Percentiles rank a stretch among this genome's conserved stretches.
phyloP scores from a whole-genome alignment of 129 eudicot species.

The Erigeron canadensis region DNA sequence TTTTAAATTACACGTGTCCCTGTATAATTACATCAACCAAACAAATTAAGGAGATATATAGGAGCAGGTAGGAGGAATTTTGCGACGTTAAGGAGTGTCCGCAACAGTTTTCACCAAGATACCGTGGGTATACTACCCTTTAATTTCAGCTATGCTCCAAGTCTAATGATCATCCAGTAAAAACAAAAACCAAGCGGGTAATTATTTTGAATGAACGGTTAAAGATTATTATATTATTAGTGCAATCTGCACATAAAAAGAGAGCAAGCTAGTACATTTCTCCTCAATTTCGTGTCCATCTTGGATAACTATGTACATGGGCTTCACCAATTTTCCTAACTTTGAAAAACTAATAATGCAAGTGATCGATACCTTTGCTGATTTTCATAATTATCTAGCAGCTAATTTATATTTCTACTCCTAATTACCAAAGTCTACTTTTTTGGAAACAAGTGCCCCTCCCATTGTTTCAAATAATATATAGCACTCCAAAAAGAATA shows the following conservation, averaged over 20 bases:
- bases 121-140: too few relatives aligned
- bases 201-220: neutral
- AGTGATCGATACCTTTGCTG: slow-evolving; percentile 23
- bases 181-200: neutral
- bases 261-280: slow-evolving; percentile 29
- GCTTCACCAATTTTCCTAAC: slow-evolving; percentile 52
- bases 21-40: too few relatives aligned
- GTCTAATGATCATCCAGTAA: neutral
- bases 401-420: slow-evolving; percentile 25
- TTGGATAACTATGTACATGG: slow-evolving; percentile 49
- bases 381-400: slow-evolving; percentile 30
- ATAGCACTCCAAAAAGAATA: too few relatives aligned
- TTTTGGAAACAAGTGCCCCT: too few relatives aligned
- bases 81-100: too few relatives aligned
- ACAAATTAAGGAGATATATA: too few relatives aligned
- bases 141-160: too few relatives aligned
- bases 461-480: too few relatives aligned
- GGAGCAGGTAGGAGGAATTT: too few relatives aligned
- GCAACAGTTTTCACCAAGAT: too few relatives aligned
- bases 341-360: slow-evolving; percentile 29
- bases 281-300: slow-evolving; percentile 40
- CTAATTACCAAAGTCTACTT: slow-evolving; percentile 30
- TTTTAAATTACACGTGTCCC: too few relatives aligned
- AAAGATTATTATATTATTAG: neutral
- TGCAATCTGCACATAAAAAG: slow-evolving; percentile 12